Base-by-base conservation (phyloP, 2,329 filamentous ascomycete species). In the Microdochium paspali region DNA sequence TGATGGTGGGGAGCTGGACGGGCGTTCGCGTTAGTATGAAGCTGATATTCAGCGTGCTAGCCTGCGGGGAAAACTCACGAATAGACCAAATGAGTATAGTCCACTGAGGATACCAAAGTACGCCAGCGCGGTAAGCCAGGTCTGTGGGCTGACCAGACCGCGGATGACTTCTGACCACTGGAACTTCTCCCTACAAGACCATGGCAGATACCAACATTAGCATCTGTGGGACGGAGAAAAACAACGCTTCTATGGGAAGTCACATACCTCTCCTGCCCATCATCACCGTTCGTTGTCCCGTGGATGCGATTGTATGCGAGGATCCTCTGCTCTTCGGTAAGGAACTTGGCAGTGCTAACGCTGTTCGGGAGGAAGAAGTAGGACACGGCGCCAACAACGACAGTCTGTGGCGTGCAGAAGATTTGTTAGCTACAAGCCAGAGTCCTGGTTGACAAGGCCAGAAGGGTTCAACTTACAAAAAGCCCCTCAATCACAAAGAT, bases 1-100 rank as follows among this genome's bases (percentile, higher is more conserved):
- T 79, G 51, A 85, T 85, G 0, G 80, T 84, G 0, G 81, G 81
- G 0, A 85, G 65, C 75, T 78, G 7, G 5, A 43, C 40, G 18
- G 10, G 31, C 31, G 26, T 35, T 35, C 31, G 4, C 18, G 31
- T 6, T 6, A 15, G 13, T 7, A 15, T 4, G 18, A 15, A 6
- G 13, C 31, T 6, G 6, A 15, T 18, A 35, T 15, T 15, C 15
- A 9, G 31, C 18, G 31, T 35, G 31, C 18, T 35, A 18, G 4
- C 6, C 4, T 20, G 23, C 12, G 35, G 18, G 15, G 18, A 18
- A 21, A 6, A 63, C 73, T 51, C 60, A 79, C 75, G 61, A 85
- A 85, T 2, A 85, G 70, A 30, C 79, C 77, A 51, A 84, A 82
- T 0, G 77, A 80, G 57, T 83, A 84, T 0, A 83, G 58, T 0